Conservation (phyloP, 805 yeast species). For the Millerago galiae region DNA sequence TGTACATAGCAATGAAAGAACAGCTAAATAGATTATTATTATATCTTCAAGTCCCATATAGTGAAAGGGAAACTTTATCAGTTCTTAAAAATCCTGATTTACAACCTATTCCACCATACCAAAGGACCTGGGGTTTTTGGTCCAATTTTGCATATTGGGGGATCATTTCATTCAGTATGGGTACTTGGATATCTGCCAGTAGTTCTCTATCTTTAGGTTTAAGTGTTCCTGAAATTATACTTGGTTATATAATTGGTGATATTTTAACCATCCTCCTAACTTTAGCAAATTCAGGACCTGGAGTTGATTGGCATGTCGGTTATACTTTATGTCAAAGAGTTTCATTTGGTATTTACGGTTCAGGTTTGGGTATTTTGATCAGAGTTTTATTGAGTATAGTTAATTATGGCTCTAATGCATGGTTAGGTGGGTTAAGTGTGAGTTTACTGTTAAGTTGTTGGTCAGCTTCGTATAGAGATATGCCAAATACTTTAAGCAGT, state of each 20-base stretch:
- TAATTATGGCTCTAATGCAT: slow-evolving; percentile 40
- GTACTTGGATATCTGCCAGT: slow-evolving; percentile 40
- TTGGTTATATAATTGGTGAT: slow-evolving; percentile 38
- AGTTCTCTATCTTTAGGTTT: slow-evolving; percentile 40
- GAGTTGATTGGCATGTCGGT: slow-evolving; percentile 44
- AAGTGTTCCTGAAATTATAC: slow-evolving; percentile 39
- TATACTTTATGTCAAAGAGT: slow-evolving; percentile 40
- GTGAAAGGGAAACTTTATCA: slow-evolving; percentile 6
- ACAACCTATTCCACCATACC: slow-evolving; percentile 13
- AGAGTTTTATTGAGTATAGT: slow-evolving; percentile 40
- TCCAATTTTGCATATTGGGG: slow-evolving; percentile 40
- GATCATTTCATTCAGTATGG: slow-evolving; percentile 36
- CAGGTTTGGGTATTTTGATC: slow-evolving; percentile 33
- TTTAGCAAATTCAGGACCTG: slow-evolving; percentile 41
- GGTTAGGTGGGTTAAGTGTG: slow-evolving; percentile 38
- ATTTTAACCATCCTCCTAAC: slow-evolving; percentile 37
- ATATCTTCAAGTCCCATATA: slow-evolving; percentile 5
- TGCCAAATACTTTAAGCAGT: slow-evolving; percentile 29
- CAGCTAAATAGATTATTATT: neutral
- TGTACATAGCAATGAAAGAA: neutral
- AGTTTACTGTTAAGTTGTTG: slow-evolving; percentile 34
- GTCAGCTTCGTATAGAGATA: slow-evolving; percentile 30
- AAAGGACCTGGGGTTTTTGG: slow-evolving; percentile 35
- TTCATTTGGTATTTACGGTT: slow-evolving; percentile 41
- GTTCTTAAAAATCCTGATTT: slow-evolving; percentile 9